Evolutionary conservation across 148 eudicot species (phyloP).

Genomic region (Cornus kousa): DNA sequence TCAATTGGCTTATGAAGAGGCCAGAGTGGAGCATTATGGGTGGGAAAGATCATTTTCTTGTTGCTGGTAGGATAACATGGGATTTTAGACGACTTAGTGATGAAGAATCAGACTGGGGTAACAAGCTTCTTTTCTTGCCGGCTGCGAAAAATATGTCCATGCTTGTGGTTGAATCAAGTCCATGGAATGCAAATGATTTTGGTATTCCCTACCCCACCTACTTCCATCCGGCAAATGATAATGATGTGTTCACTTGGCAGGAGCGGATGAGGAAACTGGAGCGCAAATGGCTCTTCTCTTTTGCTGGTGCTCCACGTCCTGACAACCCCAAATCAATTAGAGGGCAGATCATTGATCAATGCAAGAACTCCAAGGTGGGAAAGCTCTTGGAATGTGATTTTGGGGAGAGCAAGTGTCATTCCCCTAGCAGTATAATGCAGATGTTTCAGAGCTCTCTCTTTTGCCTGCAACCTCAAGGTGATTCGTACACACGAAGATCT

Average conservation of each 20-base stretch:
- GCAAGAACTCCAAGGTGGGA: conserved; percentile 54
- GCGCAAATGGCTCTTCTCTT: conserved; percentile 77
- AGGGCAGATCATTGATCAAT: conserved; percentile 75
- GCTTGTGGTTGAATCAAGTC: conserved; percentile 94
- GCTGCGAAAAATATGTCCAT: conserved; percentile 92
- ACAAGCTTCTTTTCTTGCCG: conserved; percentile 80
- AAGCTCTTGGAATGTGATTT: conserved; percentile 80
- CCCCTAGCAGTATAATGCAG: conserved; percentile 85
- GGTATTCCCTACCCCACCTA: conserved; percentile 96
- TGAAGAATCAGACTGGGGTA: conserved; percentile 86
- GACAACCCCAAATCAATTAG: conserved; percentile 73
- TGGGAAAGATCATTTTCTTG: conserved; percentile 95
- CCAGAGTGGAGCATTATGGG: conserved; percentile 95
- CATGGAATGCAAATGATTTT: conserved; percentile 94
- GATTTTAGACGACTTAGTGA: conserved; percentile 77
- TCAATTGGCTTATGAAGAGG: conserved; percentile 72
- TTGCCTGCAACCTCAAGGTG: conserved; percentile 95
- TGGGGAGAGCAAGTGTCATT: conserved; percentile 85
- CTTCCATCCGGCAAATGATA: conserved; percentile 89
- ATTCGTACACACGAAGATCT: conserved; percentile 97
- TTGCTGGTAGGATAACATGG: conserved; percentile 96
- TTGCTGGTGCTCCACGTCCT: conserved; percentile 96
- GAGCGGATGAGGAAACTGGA: conserved; percentile 76
- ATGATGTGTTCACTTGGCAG: conserved; percentile 77
- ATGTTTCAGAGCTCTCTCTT: conserved; percentile 95